Conservation (phyloP, 345 rosid species). For the Gossypium bickii region DNA sequence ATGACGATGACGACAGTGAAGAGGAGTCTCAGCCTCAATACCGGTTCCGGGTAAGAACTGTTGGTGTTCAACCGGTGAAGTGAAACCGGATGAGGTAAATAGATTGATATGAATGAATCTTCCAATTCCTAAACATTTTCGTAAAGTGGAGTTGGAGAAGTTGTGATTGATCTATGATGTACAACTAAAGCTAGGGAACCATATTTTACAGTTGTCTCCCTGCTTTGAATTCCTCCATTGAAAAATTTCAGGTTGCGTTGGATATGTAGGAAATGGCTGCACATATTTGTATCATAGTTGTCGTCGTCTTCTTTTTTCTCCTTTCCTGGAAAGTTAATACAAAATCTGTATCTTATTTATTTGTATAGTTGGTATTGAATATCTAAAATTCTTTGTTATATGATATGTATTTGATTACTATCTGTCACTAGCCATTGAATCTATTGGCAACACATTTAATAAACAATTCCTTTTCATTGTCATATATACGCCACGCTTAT, state of each 20-base stretch:
- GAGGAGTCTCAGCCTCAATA: conserved; percentile 67
- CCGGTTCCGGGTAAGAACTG: conserved; percentile 76
- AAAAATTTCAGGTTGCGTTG: not conserved
- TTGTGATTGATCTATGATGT: not conserved
- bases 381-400: not conserved
- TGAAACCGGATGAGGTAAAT: conserved; percentile 27
- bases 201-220: not conserved
- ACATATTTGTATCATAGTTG: not conserved
- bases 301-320: too few species aligned
- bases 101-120: not conserved
- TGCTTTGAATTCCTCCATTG: not conserved
- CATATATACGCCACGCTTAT: too few species aligned
- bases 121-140: not conserved
- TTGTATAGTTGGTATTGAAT: not conserved
- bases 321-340: not conserved
- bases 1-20: conserved; percentile 50
- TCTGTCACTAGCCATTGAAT: not conserved
- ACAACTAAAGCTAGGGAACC: not conserved
- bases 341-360: not conserved
- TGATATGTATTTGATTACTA: not conserved
- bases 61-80: conserved; percentile 72
- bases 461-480: too few species aligned
- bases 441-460: too few species aligned
- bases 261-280: not conserved
- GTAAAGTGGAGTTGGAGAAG: not conserved